A percentile compares a stretch with the other conserved stretches of the same genome.
Evolutionary conservation across 2,329 filamentous ascomycete genomes (phyloP).

Genomic region (Trichophyton verrucosum): DNA sequence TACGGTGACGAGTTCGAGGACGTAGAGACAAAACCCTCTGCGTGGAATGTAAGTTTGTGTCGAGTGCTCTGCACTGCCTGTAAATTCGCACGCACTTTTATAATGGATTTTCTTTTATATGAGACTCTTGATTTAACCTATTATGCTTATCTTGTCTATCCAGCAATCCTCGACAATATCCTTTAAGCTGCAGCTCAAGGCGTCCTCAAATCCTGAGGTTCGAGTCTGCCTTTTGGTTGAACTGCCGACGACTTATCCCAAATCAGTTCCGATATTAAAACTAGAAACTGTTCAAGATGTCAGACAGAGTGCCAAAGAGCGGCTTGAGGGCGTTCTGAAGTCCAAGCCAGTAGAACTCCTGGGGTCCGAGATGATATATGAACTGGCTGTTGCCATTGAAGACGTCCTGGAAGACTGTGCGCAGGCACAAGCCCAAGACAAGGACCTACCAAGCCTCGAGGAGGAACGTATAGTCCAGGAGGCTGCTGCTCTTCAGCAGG

Average conservation of each 20-base stretch:
- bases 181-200: constrained; percentile 68
- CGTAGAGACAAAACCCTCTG: constrained; percentile 54
- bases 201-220: constrained; percentile 60
- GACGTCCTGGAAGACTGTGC: constrained; percentile 79
- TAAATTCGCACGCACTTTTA: not conserved
- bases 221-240: constrained; percentile 62
- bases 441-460: constrained; percentile 70
- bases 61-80: not conserved
- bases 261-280: constrained; percentile 60
- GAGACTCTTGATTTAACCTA: not conserved
- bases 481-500: constrained; percentile 45
- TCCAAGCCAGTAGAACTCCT: constrained; percentile 54
- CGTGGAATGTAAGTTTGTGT: constrained; percentile 62
- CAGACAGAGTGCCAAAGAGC: constrained; percentile 57
- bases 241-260: constrained; percentile 83
- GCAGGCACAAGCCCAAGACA: constrained; percentile 58
- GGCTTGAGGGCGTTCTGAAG: constrained; percentile 56
- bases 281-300: constrained; percentile 54
- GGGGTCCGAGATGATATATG: constrained; percentile 54
- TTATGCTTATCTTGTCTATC: constrained; percentile 1
- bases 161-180: constrained; percentile 65
- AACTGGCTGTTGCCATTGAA: constrained; percentile 47
- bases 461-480: constrained; percentile 79
- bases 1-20: constrained; percentile 80
- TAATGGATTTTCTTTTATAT: not conserved